Conservation (phyloP, 2,329 filamentous ascomycete genomes). For the Rhytidhysteron rufulum region DNA sequence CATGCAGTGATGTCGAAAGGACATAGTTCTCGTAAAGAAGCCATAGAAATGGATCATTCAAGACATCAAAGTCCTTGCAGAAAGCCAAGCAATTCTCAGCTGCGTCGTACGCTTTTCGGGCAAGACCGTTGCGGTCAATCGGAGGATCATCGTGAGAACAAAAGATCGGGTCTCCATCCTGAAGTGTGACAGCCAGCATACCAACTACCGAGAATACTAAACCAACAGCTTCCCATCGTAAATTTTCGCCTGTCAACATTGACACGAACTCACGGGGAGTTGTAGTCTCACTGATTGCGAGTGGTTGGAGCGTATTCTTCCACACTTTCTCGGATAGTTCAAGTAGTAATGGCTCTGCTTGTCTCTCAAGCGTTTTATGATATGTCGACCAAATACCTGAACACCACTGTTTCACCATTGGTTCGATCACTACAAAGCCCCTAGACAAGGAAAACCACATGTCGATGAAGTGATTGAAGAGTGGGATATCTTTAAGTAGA, state of each 20-base stretch:
- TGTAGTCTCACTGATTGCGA: conserved; percentile 34
- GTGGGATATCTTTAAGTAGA: conserved; percentile 21
- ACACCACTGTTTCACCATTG: conserved; percentile 29
- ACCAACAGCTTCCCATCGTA: conserved; percentile 45
- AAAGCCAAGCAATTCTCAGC: conserved; percentile 28
- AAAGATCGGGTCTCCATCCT: conserved; percentile 31
- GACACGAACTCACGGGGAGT: conserved; percentile 36
- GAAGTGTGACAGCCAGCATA: conserved; percentile 29
- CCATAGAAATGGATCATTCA: conserved; percentile 34
- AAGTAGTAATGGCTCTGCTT: conserved; percentile 27
- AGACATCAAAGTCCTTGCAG: conserved; percentile 26
- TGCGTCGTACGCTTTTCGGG: conserved; percentile 20
- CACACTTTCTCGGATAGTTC: conserved; percentile 40
- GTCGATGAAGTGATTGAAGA: conserved; percentile 27
- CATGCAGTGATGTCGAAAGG: conserved; percentile 21
- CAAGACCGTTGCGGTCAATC: conserved; percentile 20
- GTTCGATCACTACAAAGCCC: conserved; percentile 31
- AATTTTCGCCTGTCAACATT: conserved; percentile 34
- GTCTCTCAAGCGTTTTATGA: conserved; percentile 18
- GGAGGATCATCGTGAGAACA: conserved; percentile 23
- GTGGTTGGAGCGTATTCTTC: conserved; percentile 37
- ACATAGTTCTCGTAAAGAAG: conserved; percentile 27
- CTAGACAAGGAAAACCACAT: conserved; percentile 27
- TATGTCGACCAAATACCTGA: conserved; percentile 23
- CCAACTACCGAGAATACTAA: conserved; percentile 36